A percentile compares a stretch with the other conserved stretches of the same genome.
Evolutionary conservation across 2,329 filamentous ascomycete species (phyloP).

Genomic region (Myriosclerotinia duriaeana): DNA sequence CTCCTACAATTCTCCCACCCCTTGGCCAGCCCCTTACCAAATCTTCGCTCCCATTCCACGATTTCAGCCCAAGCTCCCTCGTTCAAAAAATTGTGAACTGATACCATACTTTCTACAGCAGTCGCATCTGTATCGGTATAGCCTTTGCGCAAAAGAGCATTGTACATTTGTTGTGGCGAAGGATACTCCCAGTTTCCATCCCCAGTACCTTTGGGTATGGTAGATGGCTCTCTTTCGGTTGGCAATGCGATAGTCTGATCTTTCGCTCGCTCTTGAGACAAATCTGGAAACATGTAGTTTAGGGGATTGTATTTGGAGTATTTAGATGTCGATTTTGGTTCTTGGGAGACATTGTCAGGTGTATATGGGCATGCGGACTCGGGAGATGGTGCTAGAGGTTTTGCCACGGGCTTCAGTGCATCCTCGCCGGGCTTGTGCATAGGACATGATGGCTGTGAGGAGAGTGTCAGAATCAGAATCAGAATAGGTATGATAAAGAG

Average conservation of each 20-base stretch:
- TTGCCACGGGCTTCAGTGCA: conserved; percentile 35
- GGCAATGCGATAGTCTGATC: conserved; percentile 74
- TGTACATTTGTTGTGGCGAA: conserved; percentile 99
- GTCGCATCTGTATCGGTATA: conserved; percentile 92
- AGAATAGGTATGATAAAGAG: conserved; percentile 25
- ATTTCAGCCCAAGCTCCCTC: conserved; percentile 98
- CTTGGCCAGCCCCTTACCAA: conserved; percentile 67
- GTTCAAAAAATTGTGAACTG: conserved; percentile 96
- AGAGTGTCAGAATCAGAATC: neutral
- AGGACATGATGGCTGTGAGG: conserved; percentile 61
- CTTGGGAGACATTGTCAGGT: conserved; percentile 33
- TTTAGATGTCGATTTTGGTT: conserved; percentile 46
- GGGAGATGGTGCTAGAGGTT: conserved; percentile 35
- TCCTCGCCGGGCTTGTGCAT: conserved; percentile 57
- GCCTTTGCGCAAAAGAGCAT: conserved; percentile 92
- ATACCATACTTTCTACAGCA: conserved; percentile 94
- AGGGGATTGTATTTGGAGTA: conserved; percentile 72
- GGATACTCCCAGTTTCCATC: conserved; percentile 94
- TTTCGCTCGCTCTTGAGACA: conserved; percentile 76
- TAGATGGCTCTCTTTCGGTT: conserved; percentile 77
- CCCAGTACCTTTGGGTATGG: conserved; percentile 83
- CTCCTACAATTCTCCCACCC: conserved; percentile 73
- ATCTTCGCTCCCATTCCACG: conserved; percentile 87
- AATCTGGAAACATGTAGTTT: conserved; percentile 91
- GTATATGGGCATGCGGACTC: conserved; percentile 40